Conservation (phyloP, 73 alveolate species). For the Symbiodinium pilosum region DNA sequence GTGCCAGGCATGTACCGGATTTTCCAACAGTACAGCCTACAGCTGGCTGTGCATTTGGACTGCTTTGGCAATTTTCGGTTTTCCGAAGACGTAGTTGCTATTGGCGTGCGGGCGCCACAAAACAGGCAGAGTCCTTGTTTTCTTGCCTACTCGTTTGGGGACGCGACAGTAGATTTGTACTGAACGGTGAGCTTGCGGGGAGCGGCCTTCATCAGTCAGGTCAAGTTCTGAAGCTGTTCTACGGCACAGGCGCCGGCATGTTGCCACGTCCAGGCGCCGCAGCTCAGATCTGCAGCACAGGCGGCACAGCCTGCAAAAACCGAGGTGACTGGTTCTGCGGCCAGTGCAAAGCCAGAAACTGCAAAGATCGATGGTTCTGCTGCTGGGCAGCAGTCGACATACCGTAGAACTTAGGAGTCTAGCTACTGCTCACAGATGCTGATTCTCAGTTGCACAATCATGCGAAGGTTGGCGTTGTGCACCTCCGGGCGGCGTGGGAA, state of each 20-base stretch:
- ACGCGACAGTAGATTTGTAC: no score
- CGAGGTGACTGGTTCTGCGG: slow-evolving; percentile 91
- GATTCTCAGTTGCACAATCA: neutral
- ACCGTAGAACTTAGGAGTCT: neutral
- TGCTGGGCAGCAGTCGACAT: neutral
- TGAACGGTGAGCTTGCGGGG: no score
- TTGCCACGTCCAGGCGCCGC: slow-evolving; percentile 58
- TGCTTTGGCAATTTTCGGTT: neutral
- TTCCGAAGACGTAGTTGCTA: no score
- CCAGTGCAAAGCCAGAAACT: slow-evolving; percentile 55
- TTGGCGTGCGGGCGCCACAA: no score
- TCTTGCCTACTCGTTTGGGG: no score
- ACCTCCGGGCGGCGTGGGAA: neutral
- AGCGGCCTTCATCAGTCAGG: no score
- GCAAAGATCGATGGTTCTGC: slow-evolving; percentile 47
- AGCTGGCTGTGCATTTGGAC: no score
- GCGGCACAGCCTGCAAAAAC: neutral
- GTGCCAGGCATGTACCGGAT: neutral
- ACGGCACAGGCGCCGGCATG: slow-evolving; percentile 49
- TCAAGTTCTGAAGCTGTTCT: slow-evolving; percentile 29
- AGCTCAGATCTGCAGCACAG: neutral
- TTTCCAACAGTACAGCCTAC: neutral
- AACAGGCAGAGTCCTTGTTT: no score
- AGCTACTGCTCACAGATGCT: neutral
- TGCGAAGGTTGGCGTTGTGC: slow-evolving; percentile 61